These are phyloP conservation scores for Suillus lakei DNA, from an alignment of 768 basidiomycete genomes.

Conservation along the genomic window DNA sequence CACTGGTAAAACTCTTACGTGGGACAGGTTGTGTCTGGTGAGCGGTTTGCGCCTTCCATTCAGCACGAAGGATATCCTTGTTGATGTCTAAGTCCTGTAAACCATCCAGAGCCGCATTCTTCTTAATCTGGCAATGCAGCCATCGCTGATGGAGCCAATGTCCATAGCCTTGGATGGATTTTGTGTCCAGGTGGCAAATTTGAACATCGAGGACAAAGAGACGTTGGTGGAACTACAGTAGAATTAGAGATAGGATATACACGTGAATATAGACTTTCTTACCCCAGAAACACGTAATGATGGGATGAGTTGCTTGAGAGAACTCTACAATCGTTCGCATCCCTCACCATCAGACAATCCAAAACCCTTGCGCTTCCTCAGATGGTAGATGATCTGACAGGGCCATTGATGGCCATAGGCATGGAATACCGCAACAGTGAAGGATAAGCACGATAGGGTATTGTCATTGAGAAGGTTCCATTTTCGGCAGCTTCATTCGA, in stretches of 20 bases:
- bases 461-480: neutral
- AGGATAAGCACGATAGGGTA: conserved; percentile 16
- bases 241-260: neutral
- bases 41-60: conserved; percentile 10
- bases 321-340: conserved; percentile 40
- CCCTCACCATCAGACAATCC: conserved; percentile 43
- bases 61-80: neutral
- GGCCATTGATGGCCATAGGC: conserved; percentile 40
- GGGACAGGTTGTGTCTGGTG: conserved; percentile 10
- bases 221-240: conserved; percentile 13
- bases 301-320: conserved; percentile 26
- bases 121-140: neutral
- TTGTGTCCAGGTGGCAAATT: conserved; percentile 5
- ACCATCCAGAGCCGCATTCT: neutral
- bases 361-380: conserved; percentile 30
- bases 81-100: neutral
- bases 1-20: conserved; percentile 1
- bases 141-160: conserved; percentile 13
- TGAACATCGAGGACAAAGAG: conserved; percentile 18
- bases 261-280: conserved; percentile 2
- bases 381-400: conserved; percentile 41
- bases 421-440: conserved; percentile 39
- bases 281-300: conserved; percentile 22
- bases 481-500: conserved; percentile 22
- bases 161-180: neutral